Percentiles rank a stretch among this genome's conserved stretches.
These are phyloP conservation scores for Harringtonia lauricola DNA, from an alignment of 2,329 filamentous ascomycete genomes.

Conservation along the genomic window DNA sequence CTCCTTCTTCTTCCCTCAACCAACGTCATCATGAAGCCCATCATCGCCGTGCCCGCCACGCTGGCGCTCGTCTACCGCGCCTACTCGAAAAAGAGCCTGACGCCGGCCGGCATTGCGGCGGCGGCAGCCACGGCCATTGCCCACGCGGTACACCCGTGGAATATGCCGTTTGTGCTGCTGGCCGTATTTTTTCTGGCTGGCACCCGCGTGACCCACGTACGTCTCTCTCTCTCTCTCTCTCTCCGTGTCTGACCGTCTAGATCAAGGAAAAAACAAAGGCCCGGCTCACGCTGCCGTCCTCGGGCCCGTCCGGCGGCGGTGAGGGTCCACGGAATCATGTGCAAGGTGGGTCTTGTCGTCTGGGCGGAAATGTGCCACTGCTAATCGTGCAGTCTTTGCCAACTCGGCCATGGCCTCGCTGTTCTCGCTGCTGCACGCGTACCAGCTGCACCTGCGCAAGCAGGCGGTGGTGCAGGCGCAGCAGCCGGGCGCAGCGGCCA, in stretches of 20 bases:
- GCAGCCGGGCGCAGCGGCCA: neutral
- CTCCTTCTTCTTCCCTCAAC: neutral
- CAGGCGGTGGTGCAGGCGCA: constrained; percentile 24
- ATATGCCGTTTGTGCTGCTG: constrained; percentile 76
- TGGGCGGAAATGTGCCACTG: constrained; percentile 4
- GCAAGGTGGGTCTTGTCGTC: constrained; percentile 42
- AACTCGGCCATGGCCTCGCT: constrained; percentile 75
- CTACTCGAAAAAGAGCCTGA: constrained; percentile 65
- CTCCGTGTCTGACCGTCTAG: constrained; percentile 26
- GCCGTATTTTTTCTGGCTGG: constrained; percentile 80
- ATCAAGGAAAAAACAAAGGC: constrained; percentile 83
- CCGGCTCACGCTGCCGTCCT: constrained; percentile 65
- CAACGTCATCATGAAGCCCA: constrained; percentile 38
- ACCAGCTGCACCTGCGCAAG: constrained; percentile 41
- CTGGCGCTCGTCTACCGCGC: constrained; percentile 54
- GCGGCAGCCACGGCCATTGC: constrained; percentile 64
- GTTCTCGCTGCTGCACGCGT: constrained; percentile 45
- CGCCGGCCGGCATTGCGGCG: constrained; percentile 59
- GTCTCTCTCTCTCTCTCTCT: neutral
- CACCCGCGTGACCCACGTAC: constrained; percentile 53
- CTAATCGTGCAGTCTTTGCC: constrained; percentile 50
- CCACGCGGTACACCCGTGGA: constrained; percentile 89
- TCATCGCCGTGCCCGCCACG: constrained; percentile 47
- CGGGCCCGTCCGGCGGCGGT: constrained; percentile 55
- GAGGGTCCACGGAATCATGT: constrained; percentile 76